These are phyloP conservation scores for Sporothrix dimorphospora DNA, from an alignment of 2,329 filamentous ascomycete species.

Conservation along the genomic window DNA sequence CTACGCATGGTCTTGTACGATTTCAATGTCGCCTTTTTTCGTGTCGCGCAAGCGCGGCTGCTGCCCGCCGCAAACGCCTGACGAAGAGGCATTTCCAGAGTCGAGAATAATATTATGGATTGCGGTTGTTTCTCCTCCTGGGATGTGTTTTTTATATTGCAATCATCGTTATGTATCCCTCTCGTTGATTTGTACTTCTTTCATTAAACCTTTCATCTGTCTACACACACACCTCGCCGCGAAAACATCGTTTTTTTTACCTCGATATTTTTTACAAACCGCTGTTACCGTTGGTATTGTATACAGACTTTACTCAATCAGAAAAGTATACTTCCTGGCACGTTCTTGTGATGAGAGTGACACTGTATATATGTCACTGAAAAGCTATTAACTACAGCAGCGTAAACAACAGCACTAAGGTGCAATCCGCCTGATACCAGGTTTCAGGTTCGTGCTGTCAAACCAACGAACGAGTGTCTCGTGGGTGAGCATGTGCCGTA, in stretches of 20 bases:
- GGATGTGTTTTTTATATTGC: background rate
- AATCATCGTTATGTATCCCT: background rate
- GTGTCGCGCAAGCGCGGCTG: conserved; percentile 8
- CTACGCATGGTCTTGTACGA: conserved; percentile 23
- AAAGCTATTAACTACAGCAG: background rate
- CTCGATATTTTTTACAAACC: background rate
- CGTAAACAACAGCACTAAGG: background rate
- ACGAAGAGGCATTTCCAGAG: background rate
- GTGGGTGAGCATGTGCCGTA: background rate
- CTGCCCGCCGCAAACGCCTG: background rate
- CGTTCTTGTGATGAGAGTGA: too few species aligned
- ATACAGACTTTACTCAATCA: background rate
- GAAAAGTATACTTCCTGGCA: too few species aligned
- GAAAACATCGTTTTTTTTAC: background rate
- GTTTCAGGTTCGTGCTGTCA: background rate
- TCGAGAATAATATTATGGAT: conserved; percentile 9
- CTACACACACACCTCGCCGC: background rate
- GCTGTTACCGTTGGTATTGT: background rate
- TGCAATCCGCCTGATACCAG: background rate
- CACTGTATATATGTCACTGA: too few species aligned
- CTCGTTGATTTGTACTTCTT: background rate
- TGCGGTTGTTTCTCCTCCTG: background rate
- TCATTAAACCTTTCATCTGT: background rate
- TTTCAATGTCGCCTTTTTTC: background rate
- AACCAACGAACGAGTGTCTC: background rate